Evolutionary conservation across 1,284 basidiomycete species (phyloP).

Genomic region (Microbotryum violaceum): DNA sequence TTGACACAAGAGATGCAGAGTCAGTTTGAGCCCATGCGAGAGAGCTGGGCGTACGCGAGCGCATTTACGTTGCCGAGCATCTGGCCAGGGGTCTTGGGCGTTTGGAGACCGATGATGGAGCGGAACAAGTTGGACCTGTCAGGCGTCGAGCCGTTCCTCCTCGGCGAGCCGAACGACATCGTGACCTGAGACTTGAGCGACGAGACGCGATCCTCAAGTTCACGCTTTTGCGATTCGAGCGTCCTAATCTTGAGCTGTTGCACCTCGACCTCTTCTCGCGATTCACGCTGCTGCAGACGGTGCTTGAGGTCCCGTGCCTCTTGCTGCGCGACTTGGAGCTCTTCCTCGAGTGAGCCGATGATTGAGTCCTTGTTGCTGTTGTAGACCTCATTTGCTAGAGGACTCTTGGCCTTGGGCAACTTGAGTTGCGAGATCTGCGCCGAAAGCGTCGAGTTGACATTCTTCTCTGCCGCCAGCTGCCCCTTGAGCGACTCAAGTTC

Average conservation of each 20-base stretch:
- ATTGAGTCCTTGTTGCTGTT: constrained; percentile 42
- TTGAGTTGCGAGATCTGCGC: constrained; percentile 27
- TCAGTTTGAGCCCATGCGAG: not conserved
- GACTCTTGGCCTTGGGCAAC: constrained; percentile 26
- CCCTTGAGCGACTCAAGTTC: constrained; percentile 20
- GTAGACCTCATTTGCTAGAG: constrained; percentile 47
- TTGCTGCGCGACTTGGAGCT: constrained; percentile 68
- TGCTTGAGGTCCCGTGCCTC: constrained; percentile 68
- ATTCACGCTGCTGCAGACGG: constrained; percentile 52
- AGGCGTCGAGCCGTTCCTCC: constrained; percentile 17
- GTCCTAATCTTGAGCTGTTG: constrained; percentile 63
- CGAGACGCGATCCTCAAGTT: constrained; percentile 60
- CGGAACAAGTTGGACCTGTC: constrained; percentile 37
- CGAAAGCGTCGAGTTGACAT: constrained; percentile 16
- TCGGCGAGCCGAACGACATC: constrained; percentile 40
- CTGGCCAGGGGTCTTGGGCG: constrained; percentile 47
- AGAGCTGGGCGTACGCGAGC: constrained; percentile 1
- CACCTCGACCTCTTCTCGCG: constrained; percentile 63
- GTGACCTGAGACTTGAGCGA: constrained; percentile 41
- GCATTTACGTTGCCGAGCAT: constrained; percentile 62
- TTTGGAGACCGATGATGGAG: constrained; percentile 53
- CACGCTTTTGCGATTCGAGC: constrained; percentile 65
- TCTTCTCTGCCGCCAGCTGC: constrained; percentile 23
- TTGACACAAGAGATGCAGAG: constrained; percentile 53
- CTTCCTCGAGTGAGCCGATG: constrained; percentile 54